Evolutionary conservation across 345 rosid species (phyloP), one percentile per base, ranked within the genome.

Genomic region (Gossypium sturtianum): DNA sequence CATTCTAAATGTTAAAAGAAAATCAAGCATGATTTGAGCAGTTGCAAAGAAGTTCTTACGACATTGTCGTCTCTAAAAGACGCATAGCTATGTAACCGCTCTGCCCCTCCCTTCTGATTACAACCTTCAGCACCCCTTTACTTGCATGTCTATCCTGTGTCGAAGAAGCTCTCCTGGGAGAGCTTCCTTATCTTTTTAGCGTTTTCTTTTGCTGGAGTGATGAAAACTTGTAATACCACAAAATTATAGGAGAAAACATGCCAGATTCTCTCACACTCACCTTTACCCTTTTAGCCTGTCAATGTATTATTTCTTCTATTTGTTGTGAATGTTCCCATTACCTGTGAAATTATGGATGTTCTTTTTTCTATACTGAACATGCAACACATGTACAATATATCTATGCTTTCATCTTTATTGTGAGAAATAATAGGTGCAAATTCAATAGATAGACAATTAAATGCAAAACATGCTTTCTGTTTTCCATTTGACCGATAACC

Each of bases 401-500:
- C 19, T 67, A 23, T 13, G 41, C 20, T 25, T 69, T 38, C 49
- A 38, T 71, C 29, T 29, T 38, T 49, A 41, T 56, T 56, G 25
- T 19, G 25, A 54, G 29, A 56, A 52, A 53, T 53, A 27, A 41
- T 20, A 2, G 15, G 8, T 67, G n/a, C 11, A 4, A 49, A 68
- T 8, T n/a, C 25, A 29, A 23, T 25, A 49, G 56, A 13, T 12
- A 34, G 45, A 43, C 70, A 5, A 15, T 44, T 43, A 66, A 43
- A n/a, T n/a, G 11, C 12, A 10, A 58, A 58, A 9, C 45, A 52
- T 41, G 38, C 38, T 67, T 60, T 59, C 23, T 43, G 13, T 58
- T 68, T 74, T 57, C 44, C 19, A 44, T 68, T 74, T 74, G 60
- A 44, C 12, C 43, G 34, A 27, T 43, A 44, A 27, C 57, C 61